phyloP scores from a whole-genome alignment of 163 green algal species.

The Chlorella variabilis region DNA sequence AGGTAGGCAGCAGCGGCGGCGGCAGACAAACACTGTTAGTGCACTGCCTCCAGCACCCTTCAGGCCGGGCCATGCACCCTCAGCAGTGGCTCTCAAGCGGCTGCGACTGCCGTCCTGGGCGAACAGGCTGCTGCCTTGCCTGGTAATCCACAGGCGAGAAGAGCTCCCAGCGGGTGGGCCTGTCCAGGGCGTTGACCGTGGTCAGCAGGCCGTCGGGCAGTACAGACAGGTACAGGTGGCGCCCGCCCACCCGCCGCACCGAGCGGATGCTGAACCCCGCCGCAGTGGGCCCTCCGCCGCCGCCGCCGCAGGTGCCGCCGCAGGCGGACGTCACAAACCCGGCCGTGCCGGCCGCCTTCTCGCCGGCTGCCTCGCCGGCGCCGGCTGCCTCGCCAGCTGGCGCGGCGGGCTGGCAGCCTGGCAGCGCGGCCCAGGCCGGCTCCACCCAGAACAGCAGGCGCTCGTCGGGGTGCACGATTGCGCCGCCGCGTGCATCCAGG shows the following conservation, averaged over 20 bases:
- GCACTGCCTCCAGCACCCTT: too few relatives aligned
- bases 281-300: not conserved
- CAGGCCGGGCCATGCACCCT: too few relatives aligned
- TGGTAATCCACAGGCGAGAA: conserved; percentile 16
- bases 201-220: conserved; percentile 29
- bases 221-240: conserved; percentile 27
- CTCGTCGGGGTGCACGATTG: conserved; percentile 8
- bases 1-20: not conserved
- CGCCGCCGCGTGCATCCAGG: conserved; percentile 2
- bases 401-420: not conserved
- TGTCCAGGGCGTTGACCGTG: not conserved
- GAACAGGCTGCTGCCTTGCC: not conserved
- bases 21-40: too few relatives aligned
- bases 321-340: not conserved
- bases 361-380: not conserved
- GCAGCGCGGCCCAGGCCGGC: not conserved
- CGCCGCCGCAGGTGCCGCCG: not conserved
- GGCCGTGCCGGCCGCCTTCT: not conserved
- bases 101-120: too few relatives aligned
- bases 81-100: too few relatives aligned
- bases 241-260: conserved; percentile 11
- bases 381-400: not conserved
- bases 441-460: conserved; percentile 34
- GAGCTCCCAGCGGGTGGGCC: conserved; percentile 31
- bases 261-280: conserved; percentile 17